Percentiles rank a stretch among this genome's conserved stretches.
Conservation (phyloP, 345 rosid genomes). For the Gossypium thurberi region DNA sequence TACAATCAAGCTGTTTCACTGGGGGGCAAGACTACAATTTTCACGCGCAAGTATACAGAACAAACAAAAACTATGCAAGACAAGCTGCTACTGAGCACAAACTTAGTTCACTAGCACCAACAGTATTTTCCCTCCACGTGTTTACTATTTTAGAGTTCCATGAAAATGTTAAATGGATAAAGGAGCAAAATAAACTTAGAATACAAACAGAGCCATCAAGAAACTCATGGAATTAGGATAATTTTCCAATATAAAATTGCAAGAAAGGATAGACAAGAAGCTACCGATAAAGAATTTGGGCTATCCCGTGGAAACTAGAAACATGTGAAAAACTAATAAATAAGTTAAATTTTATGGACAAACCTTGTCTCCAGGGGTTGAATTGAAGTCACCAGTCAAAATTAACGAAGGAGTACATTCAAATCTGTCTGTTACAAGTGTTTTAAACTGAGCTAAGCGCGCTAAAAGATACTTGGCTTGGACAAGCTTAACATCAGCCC, state of each 20-base stretch:
- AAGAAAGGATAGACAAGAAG: background rate
- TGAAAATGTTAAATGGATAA: background rate
- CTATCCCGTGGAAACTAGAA: background rate
- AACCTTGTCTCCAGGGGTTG: conserved; percentile 82
- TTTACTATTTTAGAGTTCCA: background rate
- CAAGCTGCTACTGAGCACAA: background rate
- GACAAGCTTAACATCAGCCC: conserved; percentile 93
- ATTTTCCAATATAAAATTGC: background rate
- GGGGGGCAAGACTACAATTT: background rate
- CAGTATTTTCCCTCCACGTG: background rate
- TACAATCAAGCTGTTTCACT: background rate
- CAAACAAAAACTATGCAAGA: background rate
- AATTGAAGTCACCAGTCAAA: conserved; percentile 92
- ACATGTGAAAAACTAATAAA: background rate
- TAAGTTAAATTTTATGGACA: background rate
- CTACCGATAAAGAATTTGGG: background rate
- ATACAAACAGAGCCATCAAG: background rate
- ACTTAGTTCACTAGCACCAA: background rate
- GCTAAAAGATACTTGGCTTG: conserved; percentile 78
- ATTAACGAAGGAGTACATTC: conserved; percentile 56
- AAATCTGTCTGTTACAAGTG: conserved; percentile 45
- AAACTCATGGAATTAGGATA: background rate
- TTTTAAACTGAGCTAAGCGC: conserved; percentile 57
- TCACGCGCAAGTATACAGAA: background rate
- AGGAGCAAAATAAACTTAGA: background rate